phyloP scores from a whole-genome alignment of 495 filamentous ascomycete species.

The Chaetomium fimeti region DNA sequence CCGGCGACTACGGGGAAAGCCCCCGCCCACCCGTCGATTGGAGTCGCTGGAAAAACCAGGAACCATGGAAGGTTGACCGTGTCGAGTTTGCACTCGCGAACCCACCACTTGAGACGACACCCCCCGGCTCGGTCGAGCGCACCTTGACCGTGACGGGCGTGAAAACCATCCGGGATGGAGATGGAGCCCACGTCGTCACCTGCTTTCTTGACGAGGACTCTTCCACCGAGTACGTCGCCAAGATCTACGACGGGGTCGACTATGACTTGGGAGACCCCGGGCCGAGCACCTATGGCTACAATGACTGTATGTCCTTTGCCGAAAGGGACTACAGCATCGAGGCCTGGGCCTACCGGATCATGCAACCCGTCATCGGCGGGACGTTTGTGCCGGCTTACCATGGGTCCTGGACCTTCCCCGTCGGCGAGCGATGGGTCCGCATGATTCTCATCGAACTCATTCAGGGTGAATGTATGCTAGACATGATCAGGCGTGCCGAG shows the following conservation, averaged over 20 bases:
- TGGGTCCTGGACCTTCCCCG: neutral
- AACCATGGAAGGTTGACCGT: neutral
- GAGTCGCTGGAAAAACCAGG: neutral
- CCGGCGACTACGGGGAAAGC: neutral
- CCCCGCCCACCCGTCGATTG: neutral
- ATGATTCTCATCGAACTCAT: constrained; percentile 7
- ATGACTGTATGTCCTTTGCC: neutral
- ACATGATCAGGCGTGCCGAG: neutral
- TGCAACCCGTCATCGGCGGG: constrained; percentile 4
- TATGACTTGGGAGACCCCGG: neutral
- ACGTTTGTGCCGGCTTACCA: constrained; percentile 2
- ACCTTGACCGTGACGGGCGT: neutral
- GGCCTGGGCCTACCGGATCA: constrained; percentile 3
- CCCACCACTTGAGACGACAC: neutral
- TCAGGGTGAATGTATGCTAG: neutral
- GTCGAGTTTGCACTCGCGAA: neutral
- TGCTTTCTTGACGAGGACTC: constrained; percentile 7
- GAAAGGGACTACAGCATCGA: constrained; percentile 15
- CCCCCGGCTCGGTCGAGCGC: neutral
- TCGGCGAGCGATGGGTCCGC: constrained; percentile 1
- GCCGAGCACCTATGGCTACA: neutral
- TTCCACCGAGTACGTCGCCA: constrained; percentile 2
- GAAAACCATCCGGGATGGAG: neutral
- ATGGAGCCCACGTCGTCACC: neutral
- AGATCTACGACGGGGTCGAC: constrained; percentile 11